Percentiles rank a stretch among this genome's conserved stretches.
Evolutionary conservation across 169 alveolate genomes (phyloP).

Genomic region (Sarcocystis neurona): DNA sequence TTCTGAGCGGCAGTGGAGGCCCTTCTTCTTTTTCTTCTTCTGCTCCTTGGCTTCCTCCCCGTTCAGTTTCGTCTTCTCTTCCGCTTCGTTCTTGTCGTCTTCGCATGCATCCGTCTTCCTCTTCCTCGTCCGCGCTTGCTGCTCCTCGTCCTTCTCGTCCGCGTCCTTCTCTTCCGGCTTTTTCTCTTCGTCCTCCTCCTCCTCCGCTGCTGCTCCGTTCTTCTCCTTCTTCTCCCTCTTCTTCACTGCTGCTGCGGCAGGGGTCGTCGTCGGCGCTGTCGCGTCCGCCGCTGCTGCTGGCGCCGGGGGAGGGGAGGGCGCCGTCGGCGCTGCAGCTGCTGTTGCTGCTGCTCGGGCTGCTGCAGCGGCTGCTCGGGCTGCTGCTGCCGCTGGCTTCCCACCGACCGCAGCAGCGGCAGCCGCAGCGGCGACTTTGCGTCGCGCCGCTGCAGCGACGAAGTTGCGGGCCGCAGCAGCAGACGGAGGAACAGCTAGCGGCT

Average conservation of each 20-base stretch:
- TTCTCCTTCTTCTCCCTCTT: background rate
- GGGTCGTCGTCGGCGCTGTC: too few species aligned
- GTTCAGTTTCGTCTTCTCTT: background rate
- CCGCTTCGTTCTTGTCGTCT: background rate
- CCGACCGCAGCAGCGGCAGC: background rate
- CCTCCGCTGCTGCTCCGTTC: background rate
- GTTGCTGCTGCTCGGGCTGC: constrained; percentile 12
- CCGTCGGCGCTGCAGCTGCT: too few species aligned
- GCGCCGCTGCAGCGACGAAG: background rate
- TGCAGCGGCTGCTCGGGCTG: constrained; percentile 2
- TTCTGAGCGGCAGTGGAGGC: background rate
- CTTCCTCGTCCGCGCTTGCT: background rate
- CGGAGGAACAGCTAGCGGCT: too few species aligned
- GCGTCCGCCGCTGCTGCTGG: too few species aligned
- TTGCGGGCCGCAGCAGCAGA: too few species aligned
- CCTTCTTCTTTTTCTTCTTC: background rate
- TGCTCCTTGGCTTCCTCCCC: background rate
- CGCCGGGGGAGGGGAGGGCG: too few species aligned
- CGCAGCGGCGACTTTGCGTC: background rate
- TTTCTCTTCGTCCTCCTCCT: background rate
- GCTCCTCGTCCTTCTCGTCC: background rate
- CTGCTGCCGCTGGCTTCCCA: background rate
- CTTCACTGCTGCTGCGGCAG: background rate
- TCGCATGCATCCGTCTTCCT: background rate
- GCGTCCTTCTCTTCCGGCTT: background rate